phyloP scores from a whole-genome alignment of 139 green algal genomes.

The Chlorella vulgaris region DNA sequence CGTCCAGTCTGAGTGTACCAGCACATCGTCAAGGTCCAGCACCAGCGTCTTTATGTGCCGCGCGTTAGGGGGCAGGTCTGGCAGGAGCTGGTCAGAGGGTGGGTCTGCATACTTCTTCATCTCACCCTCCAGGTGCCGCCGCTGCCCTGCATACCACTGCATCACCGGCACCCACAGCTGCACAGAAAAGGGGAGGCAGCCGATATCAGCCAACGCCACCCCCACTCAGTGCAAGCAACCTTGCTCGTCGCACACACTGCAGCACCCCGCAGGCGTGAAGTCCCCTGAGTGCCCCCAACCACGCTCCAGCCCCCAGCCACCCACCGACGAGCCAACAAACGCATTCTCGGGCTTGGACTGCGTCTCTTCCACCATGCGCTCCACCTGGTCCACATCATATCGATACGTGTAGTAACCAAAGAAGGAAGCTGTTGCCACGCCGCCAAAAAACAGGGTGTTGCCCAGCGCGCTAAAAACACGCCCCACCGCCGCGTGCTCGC shows the following conservation, averaged over 20 bases:
- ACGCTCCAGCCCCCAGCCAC: not conserved
- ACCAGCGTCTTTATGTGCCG: conserved; percentile 92
- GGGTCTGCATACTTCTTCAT: conserved; percentile 86
- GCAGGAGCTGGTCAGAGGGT: conserved; percentile 89
- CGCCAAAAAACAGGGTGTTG: conserved; percentile 62
- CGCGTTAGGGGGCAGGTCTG: conserved; percentile 78
- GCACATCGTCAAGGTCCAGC: conserved; percentile 93
- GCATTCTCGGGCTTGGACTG: conserved; percentile 34
- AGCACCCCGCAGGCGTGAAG: too few species aligned
- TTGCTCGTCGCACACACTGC: not conserved
- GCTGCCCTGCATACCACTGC: conserved; percentile 62
- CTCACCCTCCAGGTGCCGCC: conserved; percentile 57
- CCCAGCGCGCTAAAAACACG: conserved; percentile 32
- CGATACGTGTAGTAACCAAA: conserved; percentile 74
- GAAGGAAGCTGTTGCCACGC: conserved; percentile 47
- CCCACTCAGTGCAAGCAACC: too few species aligned
- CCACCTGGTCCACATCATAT: conserved; percentile 48
- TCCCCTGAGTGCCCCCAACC: not conserved
- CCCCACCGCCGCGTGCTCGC: not conserved
- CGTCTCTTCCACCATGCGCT: conserved; percentile 53
- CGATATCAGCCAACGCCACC: not conserved
- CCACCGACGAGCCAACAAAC: conserved; percentile 38
- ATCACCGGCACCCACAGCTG: conserved; percentile 62
- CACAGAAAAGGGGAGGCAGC: not conserved
- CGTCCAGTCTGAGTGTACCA: conserved; percentile 94